Conservation (phyloP, 257 asterid genomes). For the Buddleja alternifolia region DNA sequence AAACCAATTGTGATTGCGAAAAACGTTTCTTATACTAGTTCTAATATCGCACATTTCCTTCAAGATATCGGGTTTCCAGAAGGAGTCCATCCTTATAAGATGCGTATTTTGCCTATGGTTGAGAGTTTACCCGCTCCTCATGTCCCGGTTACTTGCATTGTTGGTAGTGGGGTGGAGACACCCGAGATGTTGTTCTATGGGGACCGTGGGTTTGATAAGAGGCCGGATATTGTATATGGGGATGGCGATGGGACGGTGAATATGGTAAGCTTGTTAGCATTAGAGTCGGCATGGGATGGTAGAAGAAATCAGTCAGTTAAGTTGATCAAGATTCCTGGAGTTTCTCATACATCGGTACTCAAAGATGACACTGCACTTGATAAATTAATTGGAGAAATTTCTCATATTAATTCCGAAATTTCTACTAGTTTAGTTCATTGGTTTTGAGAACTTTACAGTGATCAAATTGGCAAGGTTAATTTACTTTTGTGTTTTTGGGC, state of each 20-base stretch:
- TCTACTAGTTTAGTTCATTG: constrained; percentile 18
- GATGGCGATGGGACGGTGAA: constrained; percentile 94
- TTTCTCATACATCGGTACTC: constrained; percentile 60
- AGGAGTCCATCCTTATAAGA: constrained; percentile 58
- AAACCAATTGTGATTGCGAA: constrained; percentile 47
- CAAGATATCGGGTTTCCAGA: constrained; percentile 63
- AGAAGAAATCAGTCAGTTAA: constrained; percentile 42
- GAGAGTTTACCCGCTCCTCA: constrained; percentile 34
- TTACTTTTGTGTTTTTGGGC: background rate
- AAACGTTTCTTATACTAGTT: constrained; percentile 43
- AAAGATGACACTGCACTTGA: constrained; percentile 52
- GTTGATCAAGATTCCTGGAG: constrained; percentile 58
- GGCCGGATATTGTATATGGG: constrained; percentile 65
- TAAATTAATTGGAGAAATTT: constrained; percentile 46
- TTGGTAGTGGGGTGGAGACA: constrained; percentile 67
- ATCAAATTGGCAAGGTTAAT: background rate
- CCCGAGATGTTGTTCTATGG: constrained; percentile 59
- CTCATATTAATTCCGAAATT: constrained; percentile 43
- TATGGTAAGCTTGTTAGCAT: constrained; percentile 67
- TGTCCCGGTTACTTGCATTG: constrained; percentile 64
- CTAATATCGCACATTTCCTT: constrained; percentile 53
- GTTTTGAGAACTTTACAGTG: background rate
- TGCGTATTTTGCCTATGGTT: constrained; percentile 65
- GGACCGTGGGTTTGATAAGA: constrained; percentile 57
- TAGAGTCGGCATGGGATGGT: constrained; percentile 51